Conservation (phyloP, 2,329 filamentous ascomycete species). For the Fusarium lateritium region DNA sequence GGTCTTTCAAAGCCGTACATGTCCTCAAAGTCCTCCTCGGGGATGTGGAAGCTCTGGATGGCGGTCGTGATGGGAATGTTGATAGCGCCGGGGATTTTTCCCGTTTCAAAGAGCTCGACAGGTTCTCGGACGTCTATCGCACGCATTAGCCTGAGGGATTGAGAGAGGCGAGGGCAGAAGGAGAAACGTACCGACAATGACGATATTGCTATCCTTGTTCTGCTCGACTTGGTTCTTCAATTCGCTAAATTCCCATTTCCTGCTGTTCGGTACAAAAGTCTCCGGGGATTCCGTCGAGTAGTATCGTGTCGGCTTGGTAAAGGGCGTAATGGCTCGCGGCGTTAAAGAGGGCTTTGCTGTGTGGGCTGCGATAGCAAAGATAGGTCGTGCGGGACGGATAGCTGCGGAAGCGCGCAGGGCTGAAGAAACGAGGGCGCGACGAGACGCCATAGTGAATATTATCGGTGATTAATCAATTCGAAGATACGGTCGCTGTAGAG, state of each 20-base stretch:
- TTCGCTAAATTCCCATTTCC: conserved; percentile 66
- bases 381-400: conserved; percentile 17
- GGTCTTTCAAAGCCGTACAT: conserved; percentile 84
- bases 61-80: conserved; percentile 85
- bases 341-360: conserved; percentile 6
- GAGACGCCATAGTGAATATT: conserved; percentile 36
- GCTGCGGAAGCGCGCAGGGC: conserved; percentile 37
- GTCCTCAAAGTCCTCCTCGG: conserved; percentile 84
- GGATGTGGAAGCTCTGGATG: conserved; percentile 84
- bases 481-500: background rate
- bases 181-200: conserved; percentile 62
- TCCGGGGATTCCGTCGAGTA: conserved; percentile 26
- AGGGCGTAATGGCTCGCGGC: conserved; percentile 20
- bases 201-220: conserved; percentile 48
- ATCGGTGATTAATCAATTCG: background rate
- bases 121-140: conserved; percentile 80
- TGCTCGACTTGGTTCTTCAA: conserved; percentile 57
- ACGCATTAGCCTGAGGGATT: background rate
- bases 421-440: conserved; percentile 35
- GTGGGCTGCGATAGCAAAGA: conserved; percentile 22
- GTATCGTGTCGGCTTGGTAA: conserved; percentile 15
- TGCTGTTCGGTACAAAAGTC: conserved; percentile 47
- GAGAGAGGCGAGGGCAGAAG: background rate
- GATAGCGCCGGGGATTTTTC: conserved; percentile 83
- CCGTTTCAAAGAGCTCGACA: conserved; percentile 72